Conservation (phyloP, 2,329 filamentous ascomycete species). For the Cryoendolithus antarcticus region DNA sequence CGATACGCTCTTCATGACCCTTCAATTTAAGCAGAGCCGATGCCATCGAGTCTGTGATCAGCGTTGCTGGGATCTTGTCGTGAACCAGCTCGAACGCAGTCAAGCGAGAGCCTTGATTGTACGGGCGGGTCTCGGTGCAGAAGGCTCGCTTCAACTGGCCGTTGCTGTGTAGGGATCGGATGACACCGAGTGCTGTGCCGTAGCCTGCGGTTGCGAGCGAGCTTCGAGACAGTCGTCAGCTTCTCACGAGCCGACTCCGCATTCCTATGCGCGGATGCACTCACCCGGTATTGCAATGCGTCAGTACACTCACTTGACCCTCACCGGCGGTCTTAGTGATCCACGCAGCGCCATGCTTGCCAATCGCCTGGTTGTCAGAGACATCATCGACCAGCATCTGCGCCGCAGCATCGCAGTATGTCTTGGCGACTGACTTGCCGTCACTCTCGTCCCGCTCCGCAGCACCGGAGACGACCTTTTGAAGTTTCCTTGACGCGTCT, state of each 20-base stretch:
- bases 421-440: constrained; percentile 46
- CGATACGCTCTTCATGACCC: constrained; percentile 50
- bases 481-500: constrained; percentile 76
- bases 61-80: constrained; percentile 77
- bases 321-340: constrained; percentile 49
- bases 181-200: constrained; percentile 87
- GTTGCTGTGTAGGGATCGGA: constrained; percentile 63
- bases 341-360: constrained; percentile 72
- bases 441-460: constrained; percentile 29
- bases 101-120: constrained; percentile 91
- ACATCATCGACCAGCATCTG: constrained; percentile 79
- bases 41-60: constrained; percentile 96
- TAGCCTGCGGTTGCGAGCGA: constrained; percentile 96
- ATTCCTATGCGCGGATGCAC: no score
- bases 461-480: constrained; percentile 46
- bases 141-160: constrained; percentile 67
- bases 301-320: constrained; percentile 65
- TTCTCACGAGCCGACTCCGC: no score
- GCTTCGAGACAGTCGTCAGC: no score
- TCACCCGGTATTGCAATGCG: constrained; percentile 94
- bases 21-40: constrained; percentile 65
- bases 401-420: constrained; percentile 71
- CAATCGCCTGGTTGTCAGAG: constrained; percentile 75
- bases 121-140: constrained; percentile 93
- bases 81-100: constrained; percentile 96